Percentiles rank a stretch among this genome's conserved stretches.
Conservation (phyloP, 495 filamentous ascomycete species). For the Tricharina praecox region DNA sequence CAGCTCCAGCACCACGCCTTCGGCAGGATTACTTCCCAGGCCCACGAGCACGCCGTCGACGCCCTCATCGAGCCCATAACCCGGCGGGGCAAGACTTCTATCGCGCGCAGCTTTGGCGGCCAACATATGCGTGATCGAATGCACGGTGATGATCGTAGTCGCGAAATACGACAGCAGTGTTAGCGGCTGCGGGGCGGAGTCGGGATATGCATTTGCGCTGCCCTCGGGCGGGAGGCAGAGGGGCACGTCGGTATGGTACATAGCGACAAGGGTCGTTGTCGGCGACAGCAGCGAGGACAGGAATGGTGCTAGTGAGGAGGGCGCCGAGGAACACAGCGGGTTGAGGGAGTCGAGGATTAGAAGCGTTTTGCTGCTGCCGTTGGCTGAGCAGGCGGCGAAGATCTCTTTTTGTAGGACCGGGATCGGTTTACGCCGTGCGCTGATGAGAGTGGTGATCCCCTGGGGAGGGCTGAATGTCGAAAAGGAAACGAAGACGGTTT, state of each 20-base stretch:
- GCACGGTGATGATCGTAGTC: slow-evolving; percentile 46
- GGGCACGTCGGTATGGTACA: slow-evolving; percentile 54
- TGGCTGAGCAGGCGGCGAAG: slow-evolving; percentile 32
- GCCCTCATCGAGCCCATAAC: slow-evolving; percentile 61
- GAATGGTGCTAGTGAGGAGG: slow-evolving; percentile 35
- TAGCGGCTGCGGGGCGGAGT: slow-evolving; percentile 53
- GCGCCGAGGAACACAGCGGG: slow-evolving; percentile 29
- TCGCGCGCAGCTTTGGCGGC: slow-evolving; percentile 49
- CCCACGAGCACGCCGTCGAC: slow-evolving; percentile 27
- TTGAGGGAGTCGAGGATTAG: slow-evolving; percentile 49
- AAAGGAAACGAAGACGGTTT: slow-evolving; percentile 63
- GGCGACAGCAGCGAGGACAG: slow-evolving; percentile 40
- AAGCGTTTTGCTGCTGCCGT: slow-evolving; percentile 32
- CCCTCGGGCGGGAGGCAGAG: slow-evolving; percentile 19
- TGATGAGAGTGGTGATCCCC: slow-evolving; percentile 46
- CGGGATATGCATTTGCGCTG: slow-evolving; percentile 17
- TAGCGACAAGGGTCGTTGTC: slow-evolving; percentile 38
- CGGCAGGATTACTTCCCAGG: slow-evolving; percentile 25
- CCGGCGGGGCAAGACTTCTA: slow-evolving; percentile 49
- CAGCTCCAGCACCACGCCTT: slow-evolving; percentile 63
- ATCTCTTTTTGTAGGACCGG: slow-evolving; percentile 41
- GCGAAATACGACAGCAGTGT: slow-evolving; percentile 44
- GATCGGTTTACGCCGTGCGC: slow-evolving; percentile 41
- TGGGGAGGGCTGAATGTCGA: slow-evolving; percentile 43
- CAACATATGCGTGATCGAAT: slow-evolving; percentile 50